A percentile compares a stretch with the other conserved stretches of the same genome.
phyloP scores from a whole-genome alignment of 345 rosid genomes.

The Eucalyptus virginea region DNA sequence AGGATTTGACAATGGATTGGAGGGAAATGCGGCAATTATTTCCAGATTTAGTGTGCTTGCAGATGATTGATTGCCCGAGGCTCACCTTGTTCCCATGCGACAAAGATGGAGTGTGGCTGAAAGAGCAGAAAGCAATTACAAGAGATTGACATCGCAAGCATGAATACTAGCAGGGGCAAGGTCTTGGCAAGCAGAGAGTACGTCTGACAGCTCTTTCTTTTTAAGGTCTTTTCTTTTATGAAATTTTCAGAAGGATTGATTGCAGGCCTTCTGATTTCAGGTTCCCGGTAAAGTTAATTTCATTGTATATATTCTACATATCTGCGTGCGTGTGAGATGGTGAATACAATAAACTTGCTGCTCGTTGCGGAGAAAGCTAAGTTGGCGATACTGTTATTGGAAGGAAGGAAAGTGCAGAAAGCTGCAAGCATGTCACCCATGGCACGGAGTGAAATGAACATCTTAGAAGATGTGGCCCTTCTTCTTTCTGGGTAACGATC shows the following conservation, averaged over 20 bases:
- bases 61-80: conserved; percentile 19
- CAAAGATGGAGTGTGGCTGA: conserved; percentile 1
- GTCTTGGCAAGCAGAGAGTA: neutral
- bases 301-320: neutral
- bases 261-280: neutral
- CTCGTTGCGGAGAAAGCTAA: neutral
- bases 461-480: neutral
- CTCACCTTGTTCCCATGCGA: conserved; percentile 24
- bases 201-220: neutral
- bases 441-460: neutral
- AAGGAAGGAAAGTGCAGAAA: neutral
- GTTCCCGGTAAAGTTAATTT: neutral
- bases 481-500: neutral
- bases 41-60: conserved; percentile 12
- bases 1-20: conserved; percentile 13
- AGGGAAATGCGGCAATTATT: conserved; percentile 6
- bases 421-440: neutral
- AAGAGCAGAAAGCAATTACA: neutral
- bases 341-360: neutral
- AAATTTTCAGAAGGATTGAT: neutral
- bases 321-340: neutral
- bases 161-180: neutral
- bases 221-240: neutral
- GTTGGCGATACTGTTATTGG: neutral
- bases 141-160: neutral